Base-by-base conservation (phyloP, 1,284 basidiomycete species). In the Rhodotorula glutinis region DNA sequence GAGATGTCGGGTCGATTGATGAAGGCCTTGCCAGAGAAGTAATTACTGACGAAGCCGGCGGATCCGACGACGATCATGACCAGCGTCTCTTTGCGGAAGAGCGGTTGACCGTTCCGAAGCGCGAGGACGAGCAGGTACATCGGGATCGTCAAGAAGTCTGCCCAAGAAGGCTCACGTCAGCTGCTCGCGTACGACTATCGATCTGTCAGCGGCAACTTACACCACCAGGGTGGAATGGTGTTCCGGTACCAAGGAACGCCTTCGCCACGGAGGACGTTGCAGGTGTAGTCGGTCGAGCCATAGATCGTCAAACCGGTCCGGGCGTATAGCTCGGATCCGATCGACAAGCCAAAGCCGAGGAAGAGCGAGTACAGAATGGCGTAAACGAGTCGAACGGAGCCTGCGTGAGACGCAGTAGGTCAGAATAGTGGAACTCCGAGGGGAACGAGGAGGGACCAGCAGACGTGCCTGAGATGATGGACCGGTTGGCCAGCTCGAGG, bases 301-400 rank as follows among this genome's bases (percentile, higher is more conserved):
- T 60, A 60, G 52, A 66, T 72, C 13, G 63, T 73, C 60, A 67
- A 54, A n/a, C 53, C 55, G 9, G 67, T 71, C 8, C 67, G 65
- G 13, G 52, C 40, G 61, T 68, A 92, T 16, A 88, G 76, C 63
- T 88, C 83, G 1, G 85, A 86, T 17, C 89, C 89, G 67, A 92
- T 90, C 10, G 88, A 85, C 25, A 92, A 84, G 10, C 91, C 90
- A 75, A 92, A 92, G 1, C 89, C 89, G 25, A 91, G 83, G 81
- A 90, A 90, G 38, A 91, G 82, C 21, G 65, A 68, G 40, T 70
- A 70, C 11, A 70, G 57, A 41, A 70, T 68, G 16, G 69, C 63
- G 62, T 70, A 95, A 69, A 90, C 90, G 29, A 95, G 82, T 46
- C 91, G 85, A 51, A 94, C 91, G 27, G 89, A 88, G n/a, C 91